Evolutionary conservation across 208 protist species (phyloP), one percentile per base, ranked within the genome.

Genomic region (Leishmania tropica): DNA sequence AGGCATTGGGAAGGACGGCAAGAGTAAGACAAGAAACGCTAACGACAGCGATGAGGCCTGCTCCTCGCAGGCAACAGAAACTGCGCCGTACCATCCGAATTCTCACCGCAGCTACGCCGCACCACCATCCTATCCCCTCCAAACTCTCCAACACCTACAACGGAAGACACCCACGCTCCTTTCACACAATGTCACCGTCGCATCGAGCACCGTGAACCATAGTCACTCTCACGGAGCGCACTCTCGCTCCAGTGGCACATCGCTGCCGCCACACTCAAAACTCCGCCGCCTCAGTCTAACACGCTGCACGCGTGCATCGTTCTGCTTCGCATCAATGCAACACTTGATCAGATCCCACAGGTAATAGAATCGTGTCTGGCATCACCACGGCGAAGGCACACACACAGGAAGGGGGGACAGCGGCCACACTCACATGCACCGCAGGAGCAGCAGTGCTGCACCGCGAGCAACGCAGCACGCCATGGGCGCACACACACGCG

Each of bases 331-430:
- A 72, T 74, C 77, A 80, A 35, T n/a, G 68, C 11, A 68, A 5
- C 40, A 81, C 37, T 70, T 65, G 54, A 76, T 86, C 79, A 84
- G 85, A 86, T 88, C 85, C 85, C 85, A 86, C 85, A 88, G 85
- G 82, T 83, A 88, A 88, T 81, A 85, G 68, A 81, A 86, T 81
- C 83, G 81, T 78, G 76, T 68, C 64, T 77, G 76, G 80, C 84
- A 88, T 85, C 84, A 85, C 42, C 42, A 24, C 73, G 53, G 19
- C 37, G 31, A 35, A 56, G 51, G 47, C 51, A 54, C 51, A 54
- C 45, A 54, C 51, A 19, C 48, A 51, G 58, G 6, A 60, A 19
- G 37, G 17, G 40, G 19, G 65, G 54, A 64, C 54, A 54, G 40
- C 75, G 21, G 54, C 75, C 37, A 64, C 70, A 77, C n/a, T 11